phyloP scores from a whole-genome alignment of 345 rosid species.

The Bruguiera parviflora region DNA sequence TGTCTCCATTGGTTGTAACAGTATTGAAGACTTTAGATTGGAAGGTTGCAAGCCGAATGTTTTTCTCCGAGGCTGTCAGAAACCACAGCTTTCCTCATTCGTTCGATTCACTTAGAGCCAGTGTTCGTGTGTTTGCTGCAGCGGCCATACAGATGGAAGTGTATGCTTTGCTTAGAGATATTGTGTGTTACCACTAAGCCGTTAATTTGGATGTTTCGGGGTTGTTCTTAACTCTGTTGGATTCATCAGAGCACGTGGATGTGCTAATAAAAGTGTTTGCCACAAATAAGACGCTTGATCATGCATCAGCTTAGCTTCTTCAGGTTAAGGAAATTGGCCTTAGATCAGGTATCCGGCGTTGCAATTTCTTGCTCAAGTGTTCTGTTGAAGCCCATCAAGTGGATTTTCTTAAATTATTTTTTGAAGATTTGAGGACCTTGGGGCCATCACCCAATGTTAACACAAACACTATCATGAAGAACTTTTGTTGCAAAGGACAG shows the following conservation, averaged over 20 bases:
- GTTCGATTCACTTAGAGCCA: slow-evolving; percentile 24
- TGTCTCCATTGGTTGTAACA: slow-evolving; percentile 32
- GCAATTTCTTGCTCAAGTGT: slow-evolving; percentile 63
- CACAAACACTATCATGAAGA: slow-evolving; percentile 49
- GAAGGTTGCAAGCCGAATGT: slow-evolving; percentile 27
- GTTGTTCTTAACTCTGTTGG: slow-evolving; percentile 33
- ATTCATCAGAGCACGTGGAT: slow-evolving; percentile 28
- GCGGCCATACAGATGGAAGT: slow-evolving; percentile 37
- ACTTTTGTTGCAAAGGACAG: slow-evolving; percentile 36
- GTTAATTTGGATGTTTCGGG: slow-evolving; percentile 31
- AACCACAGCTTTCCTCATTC: slow-evolving; percentile 34
- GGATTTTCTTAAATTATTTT: slow-evolving; percentile 26
- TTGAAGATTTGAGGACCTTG: slow-evolving; percentile 37
- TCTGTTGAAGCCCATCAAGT: slow-evolving; percentile 32
- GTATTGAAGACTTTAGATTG: slow-evolving; percentile 49
- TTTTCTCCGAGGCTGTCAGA: slow-evolving; percentile 26
- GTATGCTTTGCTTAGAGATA: slow-evolving; percentile 39
- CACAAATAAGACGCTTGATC: slow-evolving; percentile 41
- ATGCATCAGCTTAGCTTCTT: slow-evolving; percentile 32
- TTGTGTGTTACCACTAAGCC: slow-evolving; percentile 29
- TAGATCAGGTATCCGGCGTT: slow-evolving; percentile 29
- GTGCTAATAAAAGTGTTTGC: slow-evolving; percentile 50
- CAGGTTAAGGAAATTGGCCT: slow-evolving; percentile 33
- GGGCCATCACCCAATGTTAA: slow-evolving; percentile 49
- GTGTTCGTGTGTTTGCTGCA: slow-evolving; percentile 34